Evolutionary conservation across 1,284 basidiomycete genomes (phyloP), one percentile per base, ranked within the genome.

Genomic region (Cryptococcus amylolentus): DNA sequence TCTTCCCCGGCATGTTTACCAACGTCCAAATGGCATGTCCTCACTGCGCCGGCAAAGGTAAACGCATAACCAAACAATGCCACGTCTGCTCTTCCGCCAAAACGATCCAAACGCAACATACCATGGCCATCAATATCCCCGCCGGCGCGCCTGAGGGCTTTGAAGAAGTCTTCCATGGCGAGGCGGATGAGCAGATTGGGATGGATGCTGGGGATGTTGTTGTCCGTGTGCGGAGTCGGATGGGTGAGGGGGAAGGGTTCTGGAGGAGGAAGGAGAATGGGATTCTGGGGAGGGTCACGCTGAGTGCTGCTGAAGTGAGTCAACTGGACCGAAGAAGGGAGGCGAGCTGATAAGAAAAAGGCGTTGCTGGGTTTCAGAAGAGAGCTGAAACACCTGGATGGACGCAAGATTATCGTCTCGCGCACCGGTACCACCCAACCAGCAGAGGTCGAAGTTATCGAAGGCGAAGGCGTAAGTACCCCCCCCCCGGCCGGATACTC

Each of bases 141-240:
- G 83, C 84, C 5, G 94, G 93, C 26, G 88, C 89, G 80, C 89
- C 91, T 0, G 93, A 97, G 72, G 91, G 89, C 0, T 87, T 89
- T 69, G 89, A 97, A 73, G 84, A 93, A 49, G 82, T 93, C 1
- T 96, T 93, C 65, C 88, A 93, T 64, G 91, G 91, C 23, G 92
- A 96, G 74, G 89, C 88, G 42, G 94, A 97, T 72, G 92, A 97
- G 79, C 88, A 81, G 56, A 90, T 90, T 5, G 93, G 96, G 62
- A 93, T 86, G 86, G 91, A 94, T 65, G 81, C 94, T 8, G 93
- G 93, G 16, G 92, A 97, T 77, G 84, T 97, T 52, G 81, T 96
- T 39, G 81, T 97, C 49, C 80, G 90, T 52, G 86, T 96, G 18
- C 80, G 87, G 61, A 91, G 86, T 67, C 82, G 82, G 75, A 85